Base-by-base conservation (phyloP, 2,329 filamentous ascomycete species). In the Ascosphaera apis region DNA sequence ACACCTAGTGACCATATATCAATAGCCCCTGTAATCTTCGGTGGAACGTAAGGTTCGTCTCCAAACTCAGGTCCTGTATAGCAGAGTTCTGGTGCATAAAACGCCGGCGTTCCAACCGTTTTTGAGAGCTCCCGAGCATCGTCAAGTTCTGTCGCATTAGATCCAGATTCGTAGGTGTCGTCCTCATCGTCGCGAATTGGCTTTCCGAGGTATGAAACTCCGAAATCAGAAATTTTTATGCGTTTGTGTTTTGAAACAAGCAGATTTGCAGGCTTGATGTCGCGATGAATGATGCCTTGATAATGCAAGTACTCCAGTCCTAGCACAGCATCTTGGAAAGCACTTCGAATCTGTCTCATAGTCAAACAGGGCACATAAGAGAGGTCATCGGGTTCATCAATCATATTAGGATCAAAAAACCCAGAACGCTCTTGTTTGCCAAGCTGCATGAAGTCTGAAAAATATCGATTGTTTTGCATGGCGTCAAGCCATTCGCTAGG, bases 221-320 rank as follows among this genome's bases (percentile, higher is more conserved):
- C 88, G 59, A 98, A 98, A 50, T 98, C 88, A 3, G 88, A 95
- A 41, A 98, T 98, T 62, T 98, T 98, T 49, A 93, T 81, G 11
- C 76, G 73, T 45, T 84, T 74, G 43, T 83, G 76, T 46, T 63
- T 73, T 35, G 82, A 91, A 62, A 86, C 83, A 4, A 98, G 64
- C 4, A 98, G 65, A 51, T 95, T 95, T 27, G 86, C 84, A 1
- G 79, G 79, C 50, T 84, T 86, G 53, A 86, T 84, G 48, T 86
- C 79, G 35, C 79, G 71, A 48, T 86, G 79, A 17, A 84, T 78
- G 32, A 86, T 79, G 12, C 79, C 79, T 50, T 84, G 76, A 46
- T 82, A 86, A 50, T 88, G 80, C 23, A 98, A 65, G 52, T 95
- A 98, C 52, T 98, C 84, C 15, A 98, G 60, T 3, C 88, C 88